phyloP scores from a whole-genome alignment of 169 alveolate genomes.

The Plasmodium gallinaceum region DNA sequence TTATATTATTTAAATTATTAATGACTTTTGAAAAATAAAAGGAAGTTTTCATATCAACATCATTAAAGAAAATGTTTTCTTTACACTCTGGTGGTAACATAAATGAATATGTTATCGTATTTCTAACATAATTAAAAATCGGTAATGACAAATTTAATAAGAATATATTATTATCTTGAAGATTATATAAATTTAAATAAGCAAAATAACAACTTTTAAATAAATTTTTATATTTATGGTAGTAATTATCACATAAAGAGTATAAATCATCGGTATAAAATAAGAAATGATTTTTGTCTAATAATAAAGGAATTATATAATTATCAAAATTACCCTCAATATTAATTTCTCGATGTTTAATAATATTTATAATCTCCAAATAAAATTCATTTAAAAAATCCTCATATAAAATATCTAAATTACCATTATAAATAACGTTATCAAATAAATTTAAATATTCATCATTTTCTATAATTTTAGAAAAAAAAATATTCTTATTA shows the following conservation, averaged over 20 bases:
- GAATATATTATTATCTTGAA: neutral
- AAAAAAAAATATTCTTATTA: neutral
- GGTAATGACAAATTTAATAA: constrained; percentile 12
- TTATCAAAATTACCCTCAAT: constrained; percentile 46
- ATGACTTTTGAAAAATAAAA: neutral
- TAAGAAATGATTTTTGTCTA: constrained; percentile 22
- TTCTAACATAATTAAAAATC: constrained; percentile 20
- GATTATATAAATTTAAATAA: constrained; percentile 15
- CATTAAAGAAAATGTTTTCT: neutral
- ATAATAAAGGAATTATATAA: constrained; percentile 7
- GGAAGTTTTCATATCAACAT: neutral
- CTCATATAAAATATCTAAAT: constrained; percentile 20
- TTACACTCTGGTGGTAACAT: neutral
- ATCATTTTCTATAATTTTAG: neutral
- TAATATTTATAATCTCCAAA: constrained; percentile 22
- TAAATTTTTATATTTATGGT: constrained; percentile 1
- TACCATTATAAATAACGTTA: constrained; percentile 19
- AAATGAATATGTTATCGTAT: constrained; percentile 16
- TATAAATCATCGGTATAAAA: constrained; percentile 18
- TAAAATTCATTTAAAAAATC: constrained; percentile 20
- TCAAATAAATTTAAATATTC: constrained; percentile 19
- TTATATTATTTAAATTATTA: neutral
- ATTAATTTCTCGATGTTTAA: constrained; percentile 17
- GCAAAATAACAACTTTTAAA: constrained; percentile 22
- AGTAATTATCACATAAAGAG: neutral